A percentile compares a stretch with the other conserved stretches of the same genome.
Evolutionary conservation across 1,284 basidiomycete species (phyloP).

Genomic region (Ustilago nuda): DNA sequence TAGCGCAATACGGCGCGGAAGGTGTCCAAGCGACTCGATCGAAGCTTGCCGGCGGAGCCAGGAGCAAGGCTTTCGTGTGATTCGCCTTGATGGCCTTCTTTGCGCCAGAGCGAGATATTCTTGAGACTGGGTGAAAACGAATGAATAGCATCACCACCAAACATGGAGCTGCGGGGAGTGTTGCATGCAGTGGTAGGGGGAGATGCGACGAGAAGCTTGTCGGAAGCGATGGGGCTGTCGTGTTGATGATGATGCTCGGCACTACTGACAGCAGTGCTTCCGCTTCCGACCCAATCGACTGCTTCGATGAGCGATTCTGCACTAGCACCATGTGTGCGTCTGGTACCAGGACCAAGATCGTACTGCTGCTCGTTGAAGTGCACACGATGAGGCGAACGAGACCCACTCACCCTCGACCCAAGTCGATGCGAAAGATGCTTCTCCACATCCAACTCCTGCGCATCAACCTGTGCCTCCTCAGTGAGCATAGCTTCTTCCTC

Average conservation of each 20-base stretch:
- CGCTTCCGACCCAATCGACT: constrained; percentile 39
- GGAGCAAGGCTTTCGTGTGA: background rate
- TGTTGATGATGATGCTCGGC: constrained; percentile 9
- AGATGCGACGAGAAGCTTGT: constrained; percentile 25
- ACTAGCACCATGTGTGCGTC: constrained; percentile 19
- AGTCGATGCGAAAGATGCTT: constrained; percentile 20
- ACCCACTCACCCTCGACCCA: constrained; percentile 9
- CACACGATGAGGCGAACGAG: constrained; percentile 41
- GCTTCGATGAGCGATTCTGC: constrained; percentile 31
- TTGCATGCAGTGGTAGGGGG: constrained; percentile 53
- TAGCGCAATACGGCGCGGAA: constrained; percentile 31
- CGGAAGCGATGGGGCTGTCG: background rate
- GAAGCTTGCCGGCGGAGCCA: constrained; percentile 6
- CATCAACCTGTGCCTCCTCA: constrained; percentile 32
- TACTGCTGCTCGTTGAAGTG: constrained; percentile 38
- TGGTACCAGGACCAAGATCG: background rate
- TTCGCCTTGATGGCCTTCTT: constrained; percentile 11
- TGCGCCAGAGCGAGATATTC: constrained; percentile 34
- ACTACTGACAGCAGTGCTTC: constrained; percentile 32
- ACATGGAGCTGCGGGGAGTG: constrained; percentile 43
- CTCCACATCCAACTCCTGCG: constrained; percentile 34
- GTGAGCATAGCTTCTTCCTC: constrained; percentile 45
- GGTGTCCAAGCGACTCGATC: constrained; percentile 19
- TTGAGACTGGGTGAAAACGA: constrained; percentile 22
- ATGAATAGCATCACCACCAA: constrained; percentile 22